Percentiles rank a stretch among this genome's conserved stretches.
phyloP scores from a whole-genome alignment of 768 basidiomycete genomes.

The Lactarius akahatsu region DNA sequence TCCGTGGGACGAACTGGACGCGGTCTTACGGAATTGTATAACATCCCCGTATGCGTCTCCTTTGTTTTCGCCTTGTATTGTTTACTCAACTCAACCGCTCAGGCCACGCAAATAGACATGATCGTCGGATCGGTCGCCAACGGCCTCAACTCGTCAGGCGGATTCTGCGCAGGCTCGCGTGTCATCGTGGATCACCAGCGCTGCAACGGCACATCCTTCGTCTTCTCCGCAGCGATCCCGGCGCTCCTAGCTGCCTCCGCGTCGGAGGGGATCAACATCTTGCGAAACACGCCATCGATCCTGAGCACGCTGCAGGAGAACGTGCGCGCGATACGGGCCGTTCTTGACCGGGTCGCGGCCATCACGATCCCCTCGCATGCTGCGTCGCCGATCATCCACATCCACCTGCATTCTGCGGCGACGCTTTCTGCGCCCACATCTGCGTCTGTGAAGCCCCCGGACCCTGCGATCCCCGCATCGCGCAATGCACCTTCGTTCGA shows the following conservation, averaged over 20 bases:
- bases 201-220: not conserved
- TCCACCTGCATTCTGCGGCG: slow-evolving; percentile 52
- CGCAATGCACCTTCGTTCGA: slow-evolving; percentile 40
- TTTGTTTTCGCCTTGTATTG: not conserved
- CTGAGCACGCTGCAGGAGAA: slow-evolving; percentile 38
- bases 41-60: slow-evolving; percentile 74
- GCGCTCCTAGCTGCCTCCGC: not conserved
- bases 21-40: slow-evolving; percentile 33
- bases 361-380: slow-evolving; percentile 85
- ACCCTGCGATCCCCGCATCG: slow-evolving; percentile 47
- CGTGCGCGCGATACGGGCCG: slow-evolving; percentile 47
- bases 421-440: slow-evolving; percentile 17
- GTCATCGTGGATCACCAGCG: not conserved
- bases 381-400: slow-evolving; percentile 85
- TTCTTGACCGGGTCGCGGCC: slow-evolving; percentile 80
- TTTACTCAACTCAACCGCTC: no score
- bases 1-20: slow-evolving; percentile 56
- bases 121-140: not conserved
- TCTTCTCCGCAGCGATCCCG: not conserved
- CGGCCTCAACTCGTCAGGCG: not conserved
- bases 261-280: not conserved
- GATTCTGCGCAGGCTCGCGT: not conserved
- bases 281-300: slow-evolving; percentile 61
- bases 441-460: slow-evolving; percentile 44
- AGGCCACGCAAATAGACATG: not conserved